Conservation (phyloP, 306 rosid genomes). For the Rosa persica region DNA sequence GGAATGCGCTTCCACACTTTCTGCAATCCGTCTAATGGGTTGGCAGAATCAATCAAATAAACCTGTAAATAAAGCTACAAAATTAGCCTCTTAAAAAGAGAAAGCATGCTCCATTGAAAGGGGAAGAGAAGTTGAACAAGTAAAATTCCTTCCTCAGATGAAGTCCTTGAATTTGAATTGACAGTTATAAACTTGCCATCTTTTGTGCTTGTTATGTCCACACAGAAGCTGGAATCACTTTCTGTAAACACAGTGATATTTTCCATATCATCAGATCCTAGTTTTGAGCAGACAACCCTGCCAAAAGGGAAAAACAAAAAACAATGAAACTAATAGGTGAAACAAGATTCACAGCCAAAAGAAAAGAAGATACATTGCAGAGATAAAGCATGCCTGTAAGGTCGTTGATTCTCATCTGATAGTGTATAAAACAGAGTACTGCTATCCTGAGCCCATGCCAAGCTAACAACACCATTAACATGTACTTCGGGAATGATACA, state of each 20-base stretch:
- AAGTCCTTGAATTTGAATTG: slow-evolving; percentile 98
- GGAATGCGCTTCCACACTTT: slow-evolving; percentile 65
- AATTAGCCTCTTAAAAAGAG: slow-evolving; percentile 29
- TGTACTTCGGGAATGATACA: slow-evolving; percentile 41
- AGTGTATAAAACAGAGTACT: slow-evolving; percentile 64
- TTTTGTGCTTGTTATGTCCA: slow-evolving; percentile 91
- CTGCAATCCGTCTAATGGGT: slow-evolving; percentile 58
- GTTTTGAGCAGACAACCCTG: slow-evolving; percentile 75
- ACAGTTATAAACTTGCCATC: slow-evolving; percentile 98
- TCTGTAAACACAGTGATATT: slow-evolving; percentile 63
- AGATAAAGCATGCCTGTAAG: slow-evolving; percentile 63
- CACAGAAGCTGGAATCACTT: slow-evolving; percentile 76
- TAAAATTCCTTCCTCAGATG: slow-evolving; percentile 93
- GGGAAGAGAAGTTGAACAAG: slow-evolving; percentile 26
- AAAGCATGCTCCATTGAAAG: slow-evolving; percentile 18
- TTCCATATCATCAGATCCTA: slow-evolving; percentile 43
- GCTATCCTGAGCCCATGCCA: slow-evolving; percentile 88
- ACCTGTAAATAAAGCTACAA: slow-evolving; percentile 60
- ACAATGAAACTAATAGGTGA: slow-evolving; percentile 9
- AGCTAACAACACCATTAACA: slow-evolving; percentile 64
- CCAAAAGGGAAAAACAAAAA: neutral
- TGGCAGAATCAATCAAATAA: slow-evolving; percentile 65
- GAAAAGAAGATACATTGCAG: slow-evolving; percentile 7
- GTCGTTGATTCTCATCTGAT: slow-evolving; percentile 85
- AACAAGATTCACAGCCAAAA: neutral